Evolutionary conservation across 805 yeast species (phyloP), one percentile per base, ranked within the genome.

Genomic region (Yarrowia sp.): DNA sequence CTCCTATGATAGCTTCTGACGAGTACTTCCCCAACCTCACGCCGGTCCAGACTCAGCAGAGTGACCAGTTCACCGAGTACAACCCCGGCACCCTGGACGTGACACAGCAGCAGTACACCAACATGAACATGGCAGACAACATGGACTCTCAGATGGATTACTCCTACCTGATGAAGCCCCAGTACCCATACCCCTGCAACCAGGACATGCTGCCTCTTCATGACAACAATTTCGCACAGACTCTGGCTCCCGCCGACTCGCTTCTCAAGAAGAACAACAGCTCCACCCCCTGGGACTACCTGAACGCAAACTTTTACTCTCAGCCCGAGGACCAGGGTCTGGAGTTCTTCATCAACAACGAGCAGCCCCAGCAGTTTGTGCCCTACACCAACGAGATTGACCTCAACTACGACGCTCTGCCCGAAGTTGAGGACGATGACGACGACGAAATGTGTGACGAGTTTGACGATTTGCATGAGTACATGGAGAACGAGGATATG

Each of bases 401-500:
- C 17, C 33, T 58, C 43, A 33, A 42, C 22, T 58, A 58, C 43
- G 64, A 58, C 51, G 64, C 64, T 13, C 51, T 35, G 1, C 64
- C 64, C 18, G 64, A 58, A 14, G 35, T 58, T 3, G 64, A 58
- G 51, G 64, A 58, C 28, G 64, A 58, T 15, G 64, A 58, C 35
- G 64, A 58, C 32, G 64, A 58, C 18, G 64, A 43, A 13, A 41
- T 55, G 47, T 55, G 61, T 13, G 64, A 58, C 64, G 64, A 58
- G 35, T 58, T 58, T 43, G 64, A 58, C 43, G 64, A 58, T 43
- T 36, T 58, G 51, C 51, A 58, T 36, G 61, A 55, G 47, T 55
- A 55, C 47, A 55, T 55, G 61, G 64, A 58, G 41, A 58, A 58
- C 43, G 64, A 58, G 43, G 61, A 55, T n/a, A 58, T 58, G 64